Evolutionary conservation across 352 stramenopile genomes (phyloP).

Genomic region (Elongisporangium prolatum): DNA sequence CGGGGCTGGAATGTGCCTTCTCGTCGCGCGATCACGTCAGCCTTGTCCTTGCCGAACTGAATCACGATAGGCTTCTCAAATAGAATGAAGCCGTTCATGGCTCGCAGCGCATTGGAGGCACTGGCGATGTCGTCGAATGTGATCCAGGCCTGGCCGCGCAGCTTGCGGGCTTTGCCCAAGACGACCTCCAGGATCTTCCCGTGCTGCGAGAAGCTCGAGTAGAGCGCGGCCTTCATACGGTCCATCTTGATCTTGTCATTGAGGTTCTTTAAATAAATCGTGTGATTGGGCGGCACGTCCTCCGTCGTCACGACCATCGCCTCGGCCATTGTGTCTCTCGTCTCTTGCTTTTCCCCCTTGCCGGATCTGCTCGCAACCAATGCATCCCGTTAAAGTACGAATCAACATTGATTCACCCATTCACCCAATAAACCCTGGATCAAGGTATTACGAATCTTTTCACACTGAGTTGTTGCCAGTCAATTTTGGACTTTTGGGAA

Average conservation of each 20-base stretch:
- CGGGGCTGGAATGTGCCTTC: slow-evolving; percentile 71
- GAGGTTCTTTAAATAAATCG: slow-evolving; percentile 93
- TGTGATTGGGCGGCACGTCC: slow-evolving; percentile 85
- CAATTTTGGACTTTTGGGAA: not conserved
- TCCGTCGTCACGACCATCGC: slow-evolving; percentile 17
- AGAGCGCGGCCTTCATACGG: slow-evolving; percentile 87
- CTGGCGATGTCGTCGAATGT: slow-evolving; percentile 88
- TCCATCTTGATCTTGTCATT: slow-evolving; percentile 94
- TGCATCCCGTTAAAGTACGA: not conserved
- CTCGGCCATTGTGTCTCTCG: not conserved
- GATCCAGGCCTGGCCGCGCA: slow-evolving; percentile 90
- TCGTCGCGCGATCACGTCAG: slow-evolving; percentile 69
- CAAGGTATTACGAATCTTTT: not conserved
- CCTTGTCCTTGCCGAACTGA: slow-evolving; percentile 82
- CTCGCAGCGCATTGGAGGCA: slow-evolving; percentile 84
- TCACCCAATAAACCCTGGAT: not conserved
- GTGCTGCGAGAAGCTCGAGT: slow-evolving; percentile 89
- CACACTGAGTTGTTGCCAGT: not conserved
- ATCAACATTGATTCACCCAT: not conserved
- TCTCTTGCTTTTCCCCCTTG: not conserved
- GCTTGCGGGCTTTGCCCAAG: slow-evolving; percentile 70
- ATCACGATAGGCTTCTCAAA: slow-evolving; percentile 88
- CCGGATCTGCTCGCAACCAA: not conserved
- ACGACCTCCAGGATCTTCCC: slow-evolving; percentile 92
- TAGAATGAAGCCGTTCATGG: slow-evolving; percentile 82